Base-by-base conservation (phyloP, 208 protist genomes). In the Spongospora subterranea region DNA sequence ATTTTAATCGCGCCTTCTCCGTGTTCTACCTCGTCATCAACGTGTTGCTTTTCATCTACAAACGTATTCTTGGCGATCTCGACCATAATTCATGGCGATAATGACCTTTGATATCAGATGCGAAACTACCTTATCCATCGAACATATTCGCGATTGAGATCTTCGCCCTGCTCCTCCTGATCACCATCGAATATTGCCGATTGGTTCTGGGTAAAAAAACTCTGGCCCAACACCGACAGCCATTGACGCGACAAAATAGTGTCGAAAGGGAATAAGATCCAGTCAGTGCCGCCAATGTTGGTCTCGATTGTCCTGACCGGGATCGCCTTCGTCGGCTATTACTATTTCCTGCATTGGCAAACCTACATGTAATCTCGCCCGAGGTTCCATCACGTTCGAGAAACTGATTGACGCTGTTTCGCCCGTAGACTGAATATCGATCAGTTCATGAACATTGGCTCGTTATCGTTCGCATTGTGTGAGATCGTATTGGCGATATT, bases 341-440 rank as follows among this genome's bases (percentile, higher is more conserved):
- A 40, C 35, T 82, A 82, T n/a, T 82, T 82, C 71, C 71, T 82
- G 17, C 6, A 82, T 40, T 82, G 71, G 71, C 71, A 82, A n/a
- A 82, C 71, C 6, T 82, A 82, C n/a, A 82, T 82, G 71, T 82
- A 35, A 35, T 35, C 35, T n/a, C n/a, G n/a, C n/a, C n/a, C n/a
- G 71, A 40, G 71, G 35, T 20, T n/a, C 6, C 71, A 43, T 43
- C n/a, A 6, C 71, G 6, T 35, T 39, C 71, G 17, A 40, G 71
- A 45, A 35, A 43, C n/a, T n/a, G 6, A 35, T 20, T 45, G 6
- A 82, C n/a, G n/a, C 35, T 35, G n/a, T 82, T 39, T 65, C n/a
- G 54, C 29, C 20, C 54, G 54, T n/a, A 82, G 71, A 6, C 71
- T 82, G 40, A 82, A 82, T n/a, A 13, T 82, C 13, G 71, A 82